phyloP scores from a whole-genome alignment of 2,329 filamentous ascomycete genomes.

The Colletotrichum sojae region DNA sequence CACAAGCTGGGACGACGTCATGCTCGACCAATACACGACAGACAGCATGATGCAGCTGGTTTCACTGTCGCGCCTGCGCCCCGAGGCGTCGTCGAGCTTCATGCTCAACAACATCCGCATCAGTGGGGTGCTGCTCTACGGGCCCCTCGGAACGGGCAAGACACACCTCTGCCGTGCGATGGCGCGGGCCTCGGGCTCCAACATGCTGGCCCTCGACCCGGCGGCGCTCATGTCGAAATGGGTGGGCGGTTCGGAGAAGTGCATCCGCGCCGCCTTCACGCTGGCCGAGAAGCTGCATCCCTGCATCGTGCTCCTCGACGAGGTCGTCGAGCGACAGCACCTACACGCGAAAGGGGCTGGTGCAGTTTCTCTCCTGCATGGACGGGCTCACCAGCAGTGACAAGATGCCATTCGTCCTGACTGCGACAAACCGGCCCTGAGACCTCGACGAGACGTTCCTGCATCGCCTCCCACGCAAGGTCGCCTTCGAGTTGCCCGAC shows the following conservation, averaged over 20 bases:
- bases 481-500: neutral
- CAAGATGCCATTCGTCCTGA: conserved; percentile 44
- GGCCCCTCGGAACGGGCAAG: conserved; percentile 50
- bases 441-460: conserved; percentile 45
- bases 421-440: conserved; percentile 48
- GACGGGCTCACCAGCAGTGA: conserved; percentile 44
- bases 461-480: conserved; percentile 6
- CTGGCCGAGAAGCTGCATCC: conserved; percentile 45
- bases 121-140: conserved; percentile 46
- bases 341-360: conserved; percentile 37
- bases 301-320: conserved; percentile 49
- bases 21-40: neutral
- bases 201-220: conserved; percentile 44
- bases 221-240: conserved; percentile 39
- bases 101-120: conserved; percentile 23
- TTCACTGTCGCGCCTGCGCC: neutral
- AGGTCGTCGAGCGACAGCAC: conserved; percentile 38
- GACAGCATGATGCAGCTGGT: neutral
- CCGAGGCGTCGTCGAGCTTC: neutral
- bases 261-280: conserved; percentile 46
- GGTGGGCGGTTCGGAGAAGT: conserved; percentile 47
- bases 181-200: conserved; percentile 41
- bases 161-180: conserved; percentile 44
- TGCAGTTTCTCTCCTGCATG: conserved; percentile 48
- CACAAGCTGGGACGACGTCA: neutral